Base-by-base conservation (phyloP, 176 grass and related monocot genomes). In the Paspalum vaginatum region DNA sequence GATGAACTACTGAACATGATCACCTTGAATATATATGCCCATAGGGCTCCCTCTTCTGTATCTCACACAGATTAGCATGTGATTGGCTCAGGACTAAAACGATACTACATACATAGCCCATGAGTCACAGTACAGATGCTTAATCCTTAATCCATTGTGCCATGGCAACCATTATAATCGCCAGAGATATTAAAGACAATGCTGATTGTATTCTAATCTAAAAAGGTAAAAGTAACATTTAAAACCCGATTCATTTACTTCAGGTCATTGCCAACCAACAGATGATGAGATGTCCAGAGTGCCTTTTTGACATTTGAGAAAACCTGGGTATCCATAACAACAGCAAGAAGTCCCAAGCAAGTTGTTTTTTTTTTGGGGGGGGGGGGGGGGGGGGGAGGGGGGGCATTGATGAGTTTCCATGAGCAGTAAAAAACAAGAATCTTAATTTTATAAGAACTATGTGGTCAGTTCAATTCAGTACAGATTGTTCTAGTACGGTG, bases 331-430 rank as follows among this genome's bases (percentile, higher is more conserved):
- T 78, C 18, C 61, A 20, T 64, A 64, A 54, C 51, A 52, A 51
- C 49, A 18, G 2, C 32, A 32, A 32, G 32, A 32, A 32, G 32
- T 6, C 18, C 20, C 17, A 54, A 54, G 51, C 51, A 54, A 20
- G 16, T 54, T 54, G n/a, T n/a, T n/a, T n/a, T n/a, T n/a, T n/a
- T n/a, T n/a, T n/a, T n/a, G n/a, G n/a, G n/a, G n/a, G n/a, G n/a
- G n/a, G n/a, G n/a, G n/a, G n/a, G 51, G 51, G 51, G 51, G n/a
- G n/a, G 51, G 51, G 51, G 51, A 18, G 8, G 6, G 51, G 17
- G 20, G 6, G 51, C 16, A 53, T 15, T 80, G 64, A 43, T 80
- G 64, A 43, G 6, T 68, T 68, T 80, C 15, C 52, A 67, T 68
- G 68, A 25, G 49, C 18, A 65, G 26, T 62, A 10, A n/a, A 49